Evolutionary conservation across 768 basidiomycete species (phyloP), one percentile per base, ranked within the genome.

Genomic region (Serendipita sp.): DNA sequence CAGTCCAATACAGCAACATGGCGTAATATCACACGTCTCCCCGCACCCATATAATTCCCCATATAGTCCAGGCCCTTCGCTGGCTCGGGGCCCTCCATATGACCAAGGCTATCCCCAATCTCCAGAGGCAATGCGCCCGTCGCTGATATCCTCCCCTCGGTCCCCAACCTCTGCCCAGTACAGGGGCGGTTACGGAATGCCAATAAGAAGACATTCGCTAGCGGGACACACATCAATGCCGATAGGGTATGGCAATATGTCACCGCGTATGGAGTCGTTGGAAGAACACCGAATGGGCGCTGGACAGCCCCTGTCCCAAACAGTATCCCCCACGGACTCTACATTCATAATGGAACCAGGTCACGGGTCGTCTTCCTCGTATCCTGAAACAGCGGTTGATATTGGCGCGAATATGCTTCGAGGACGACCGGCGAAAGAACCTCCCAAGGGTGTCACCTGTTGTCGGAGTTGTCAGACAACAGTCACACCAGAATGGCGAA

Each of bases 401-500:
- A 30, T 32, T 36, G 52, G 18, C 60, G 65, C 23, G 52, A 58
- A 23, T 56, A 41, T 15, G 36, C 54, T 38, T 47, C 54, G 56
- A 41, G 65, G 35, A 30, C 28, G 41, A 56, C 54, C 38, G 23
- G 36, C n/a, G 44, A 30, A 44, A 34, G 56, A 44, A 30, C 54
- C 56, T 44, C 54, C 38, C 35, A 65, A 32, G 18, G 65, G 56
- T 18, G 28, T 41, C 46, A 63, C 23, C 38, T 56, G 64, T 35
- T 63, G 63, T 35, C 45, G 63, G 63, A 44, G 44, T 41, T 93
- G 91, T 75, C 87, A 85, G 74, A 85, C 80, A 10, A 89, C 85
- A 4, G 80, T 81, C 5, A 91, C 89, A 71, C 91, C 91, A 0
- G 91, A 93, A 73, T 93, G 91, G 91, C 78, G 91, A 72, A 93